A percentile compares a stretch with the other conserved stretches of the same genome.
Conservation (phyloP, 2,329 filamentous ascomycete genomes). For the Exophiala xenobiotica region DNA sequence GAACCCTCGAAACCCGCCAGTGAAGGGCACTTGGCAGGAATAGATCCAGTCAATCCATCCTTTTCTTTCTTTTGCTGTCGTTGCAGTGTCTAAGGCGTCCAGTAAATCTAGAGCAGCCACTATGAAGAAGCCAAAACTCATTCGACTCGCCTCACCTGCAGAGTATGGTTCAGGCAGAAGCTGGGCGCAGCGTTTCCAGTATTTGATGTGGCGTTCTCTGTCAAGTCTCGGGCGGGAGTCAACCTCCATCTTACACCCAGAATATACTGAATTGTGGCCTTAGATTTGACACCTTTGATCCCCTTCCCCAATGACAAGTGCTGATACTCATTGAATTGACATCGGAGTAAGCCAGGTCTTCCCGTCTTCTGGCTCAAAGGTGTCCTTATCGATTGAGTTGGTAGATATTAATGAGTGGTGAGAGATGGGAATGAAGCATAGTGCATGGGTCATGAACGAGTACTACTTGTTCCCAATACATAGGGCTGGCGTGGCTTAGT, state of each 20-base stretch:
- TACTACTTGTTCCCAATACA: no score
- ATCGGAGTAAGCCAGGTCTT: no score
- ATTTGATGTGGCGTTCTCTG: slow-evolving; percentile 73
- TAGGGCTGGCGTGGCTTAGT: no score
- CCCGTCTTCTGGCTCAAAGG: no score
- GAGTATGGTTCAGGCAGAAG: slow-evolving; percentile 79
- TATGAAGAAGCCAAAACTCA: slow-evolving; percentile 87
- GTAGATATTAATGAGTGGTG: no score
- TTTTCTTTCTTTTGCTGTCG: slow-evolving; percentile 39
- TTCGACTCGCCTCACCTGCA: slow-evolving; percentile 82
- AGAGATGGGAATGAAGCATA: no score
- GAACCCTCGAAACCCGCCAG: slow-evolving; percentile 83
- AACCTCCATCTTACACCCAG: slow-evolving; percentile 4
- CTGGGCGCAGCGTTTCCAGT: slow-evolving; percentile 87
- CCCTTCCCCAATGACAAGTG: no score
- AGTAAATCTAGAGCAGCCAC: slow-evolving; percentile 82
- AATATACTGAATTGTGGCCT: background rate
- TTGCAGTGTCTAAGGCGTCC: slow-evolving; percentile 55
- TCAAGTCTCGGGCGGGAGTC: slow-evolving; percentile 43
- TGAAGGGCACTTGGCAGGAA: slow-evolving; percentile 72
- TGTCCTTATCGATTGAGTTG: no score
- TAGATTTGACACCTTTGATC: background rate
- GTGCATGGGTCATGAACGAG: no score
- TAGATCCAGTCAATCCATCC: slow-evolving; percentile 74
- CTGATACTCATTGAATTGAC: no score